Evolutionary conservation across 2,329 filamentous ascomycete species (phyloP).

Genomic region (Alternaria brassicae): DNA sequence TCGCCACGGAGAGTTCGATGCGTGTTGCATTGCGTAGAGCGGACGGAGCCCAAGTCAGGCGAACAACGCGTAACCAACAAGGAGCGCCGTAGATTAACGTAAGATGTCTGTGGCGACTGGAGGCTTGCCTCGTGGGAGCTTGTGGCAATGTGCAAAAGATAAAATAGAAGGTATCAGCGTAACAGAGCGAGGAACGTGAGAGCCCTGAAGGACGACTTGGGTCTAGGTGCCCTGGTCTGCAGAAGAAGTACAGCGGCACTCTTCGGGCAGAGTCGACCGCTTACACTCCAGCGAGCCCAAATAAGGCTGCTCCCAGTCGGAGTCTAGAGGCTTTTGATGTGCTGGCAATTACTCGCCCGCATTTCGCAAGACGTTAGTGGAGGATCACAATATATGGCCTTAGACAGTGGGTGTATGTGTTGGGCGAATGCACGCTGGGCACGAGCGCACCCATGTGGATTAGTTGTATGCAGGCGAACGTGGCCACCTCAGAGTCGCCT

Average conservation of each 20-base stretch:
- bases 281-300: constrained; percentile 33
- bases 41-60: constrained; percentile 29
- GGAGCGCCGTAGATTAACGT: constrained; percentile 24
- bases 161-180: constrained; percentile 40
- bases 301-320: constrained; percentile 40
- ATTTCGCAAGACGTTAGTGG: constrained; percentile 49
- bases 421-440: constrained; percentile 51
- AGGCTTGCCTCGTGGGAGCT: constrained; percentile 20
- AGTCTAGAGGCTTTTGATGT: constrained; percentile 48
- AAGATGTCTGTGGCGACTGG: constrained; percentile 19
- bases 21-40: constrained; percentile 45
- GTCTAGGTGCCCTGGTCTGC: constrained; percentile 38
- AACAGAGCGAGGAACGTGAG: constrained; percentile 33
- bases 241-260: constrained; percentile 45
- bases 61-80: constrained; percentile 33
- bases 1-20: constrained; percentile 47
- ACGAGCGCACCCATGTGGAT: constrained; percentile 46
- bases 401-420: constrained; percentile 38
- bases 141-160: constrained; percentile 34
- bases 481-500: constrained; percentile 49
- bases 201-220: constrained; percentile 35
- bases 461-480: constrained; percentile 50
- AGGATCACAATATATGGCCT: constrained; percentile 47
- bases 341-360: constrained; percentile 50
- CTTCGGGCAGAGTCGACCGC: constrained; percentile 27